phyloP scores from a whole-genome alignment of 345 rosid genomes.

The Punica granatum region DNA sequence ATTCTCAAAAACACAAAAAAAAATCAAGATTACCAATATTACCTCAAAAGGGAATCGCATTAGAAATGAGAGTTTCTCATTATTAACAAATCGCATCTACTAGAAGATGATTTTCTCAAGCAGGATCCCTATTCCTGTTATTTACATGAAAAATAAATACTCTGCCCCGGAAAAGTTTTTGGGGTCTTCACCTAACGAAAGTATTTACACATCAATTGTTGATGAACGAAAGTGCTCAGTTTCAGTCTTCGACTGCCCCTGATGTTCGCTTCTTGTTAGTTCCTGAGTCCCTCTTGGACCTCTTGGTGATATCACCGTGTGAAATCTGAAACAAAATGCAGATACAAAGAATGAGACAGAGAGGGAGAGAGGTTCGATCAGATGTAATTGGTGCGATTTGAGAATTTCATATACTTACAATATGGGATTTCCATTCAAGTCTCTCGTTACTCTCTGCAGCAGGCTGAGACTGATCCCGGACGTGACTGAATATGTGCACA shows the following conservation, averaged over 20 bases:
- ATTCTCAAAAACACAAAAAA: too few species aligned
- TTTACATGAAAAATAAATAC: too few species aligned
- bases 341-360: not conserved
- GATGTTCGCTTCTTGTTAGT: constrained; percentile 2
- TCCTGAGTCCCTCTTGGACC: constrained; percentile 25
- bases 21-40: too few species aligned
- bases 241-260: not conserved
- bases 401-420: constrained; percentile 40
- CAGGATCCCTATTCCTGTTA: too few species aligned
- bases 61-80: too few species aligned
- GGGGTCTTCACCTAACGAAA: not conserved
- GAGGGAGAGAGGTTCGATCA: not conserved
- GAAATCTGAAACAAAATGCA: constrained; percentile 37
- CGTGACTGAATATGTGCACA: constrained; percentile 58
- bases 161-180: not conserved
- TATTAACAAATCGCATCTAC: too few species aligned
- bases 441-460: constrained; percentile 28
- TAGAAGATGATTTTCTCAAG: too few species aligned
- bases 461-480: constrained; percentile 34
- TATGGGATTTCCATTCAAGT: constrained; percentile 67
- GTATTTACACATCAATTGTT: not conserved
- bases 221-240: not conserved
- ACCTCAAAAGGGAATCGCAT: too few species aligned
- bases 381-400: not conserved
- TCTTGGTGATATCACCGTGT: constrained; percentile 42